Percentiles rank a stretch among this genome's conserved stretches.
Evolutionary conservation across 2,329 filamentous ascomycete genomes (phyloP).

Genomic region (Diaporthe batatas): DNA sequence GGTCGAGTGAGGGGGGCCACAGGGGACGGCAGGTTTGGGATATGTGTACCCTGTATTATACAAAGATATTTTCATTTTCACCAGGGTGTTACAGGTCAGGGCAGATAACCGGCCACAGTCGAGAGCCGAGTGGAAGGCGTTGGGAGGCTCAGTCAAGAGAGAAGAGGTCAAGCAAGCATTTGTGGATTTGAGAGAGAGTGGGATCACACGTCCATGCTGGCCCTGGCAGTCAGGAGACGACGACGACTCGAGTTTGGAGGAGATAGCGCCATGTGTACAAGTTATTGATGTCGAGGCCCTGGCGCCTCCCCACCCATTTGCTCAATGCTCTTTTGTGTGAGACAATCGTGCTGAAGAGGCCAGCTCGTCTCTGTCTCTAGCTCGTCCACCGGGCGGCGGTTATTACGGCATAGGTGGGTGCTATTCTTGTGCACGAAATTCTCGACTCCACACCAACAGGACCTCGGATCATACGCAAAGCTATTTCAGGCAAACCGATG

Average conservation of each 20-base stretch:
- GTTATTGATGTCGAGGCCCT: conserved; percentile 20
- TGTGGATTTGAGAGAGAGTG: conserved; percentile 31
- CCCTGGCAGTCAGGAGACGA: not conserved
- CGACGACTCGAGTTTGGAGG: conserved; percentile 2
- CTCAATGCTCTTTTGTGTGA: not conserved
- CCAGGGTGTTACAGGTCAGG: conserved; percentile 28
- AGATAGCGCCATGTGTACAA: conserved; percentile 7
- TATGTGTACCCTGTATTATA: conserved; percentile 37
- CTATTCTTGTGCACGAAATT: conserved; percentile 7
- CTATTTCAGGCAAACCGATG: conserved; percentile 14
- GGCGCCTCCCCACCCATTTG: not conserved
- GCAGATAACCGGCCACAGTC: conserved; percentile 23
- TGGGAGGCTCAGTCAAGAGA: conserved; percentile 27
- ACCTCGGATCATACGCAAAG: conserved; percentile 15
- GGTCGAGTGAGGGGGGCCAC: conserved; percentile 25
- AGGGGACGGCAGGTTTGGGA: conserved; percentile 2
- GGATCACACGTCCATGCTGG: not conserved
- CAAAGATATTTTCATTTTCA: conserved; percentile 20
- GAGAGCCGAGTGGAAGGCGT: conserved; percentile 27
- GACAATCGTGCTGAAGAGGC: not conserved
- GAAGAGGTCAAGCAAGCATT: conserved; percentile 1
- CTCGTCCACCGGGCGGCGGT: not conserved
- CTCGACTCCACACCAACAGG: conserved; percentile 3
- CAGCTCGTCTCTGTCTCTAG: not conserved
- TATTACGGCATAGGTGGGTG: not conserved